Evolutionary conservation across 345 rosid genomes (phyloP), one percentile per base, ranked within the genome.

Genomic region (Camelina sativa): DNA sequence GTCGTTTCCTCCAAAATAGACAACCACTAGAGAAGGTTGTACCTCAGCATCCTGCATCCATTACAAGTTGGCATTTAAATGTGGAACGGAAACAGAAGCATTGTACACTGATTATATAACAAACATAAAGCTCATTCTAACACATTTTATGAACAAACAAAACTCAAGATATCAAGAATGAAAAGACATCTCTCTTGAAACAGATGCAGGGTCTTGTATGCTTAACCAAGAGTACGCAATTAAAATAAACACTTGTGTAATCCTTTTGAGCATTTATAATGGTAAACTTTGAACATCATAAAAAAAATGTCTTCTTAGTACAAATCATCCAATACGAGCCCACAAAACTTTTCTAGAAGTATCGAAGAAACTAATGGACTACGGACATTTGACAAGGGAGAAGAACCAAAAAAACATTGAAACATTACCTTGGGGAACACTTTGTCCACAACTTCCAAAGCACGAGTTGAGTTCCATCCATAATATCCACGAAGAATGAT

Each of bases 1-100:
- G 73, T 92, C 98, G 52, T 96, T 96, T 64, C 98, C 99, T 32
- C 99, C 99, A 78, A 96, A 91, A 80, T 96, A 96, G 13, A 90
- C 98, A 74, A 96, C 82, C 67, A 91, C 88, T 77, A 96, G 72
- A 67, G 90, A 78, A 69, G 99, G 99, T 77, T 91, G 98, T 54
- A 44, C 76, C 12, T 73, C 75, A 74, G 85, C 93, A 81, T 89
- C 96, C 98, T 96, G 72, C 64, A 70, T 16, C 22, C 38, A 2
- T 63, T n/a, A 48, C 67, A 71, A 44, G 51, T 69, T 17, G 32
- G 34, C 44, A 74, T 56, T 3, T 56, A 30, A 15, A 43, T 3
- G 50, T 38, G 13, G 16, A 16, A 28, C 34, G 40, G 63, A 62
- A 48, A 32, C 58, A 40, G 48, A 44, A 46, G 51, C 51, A 2